Conservation (phyloP, 352 stramenopile species). For the Phytophthora citrophthora region DNA sequence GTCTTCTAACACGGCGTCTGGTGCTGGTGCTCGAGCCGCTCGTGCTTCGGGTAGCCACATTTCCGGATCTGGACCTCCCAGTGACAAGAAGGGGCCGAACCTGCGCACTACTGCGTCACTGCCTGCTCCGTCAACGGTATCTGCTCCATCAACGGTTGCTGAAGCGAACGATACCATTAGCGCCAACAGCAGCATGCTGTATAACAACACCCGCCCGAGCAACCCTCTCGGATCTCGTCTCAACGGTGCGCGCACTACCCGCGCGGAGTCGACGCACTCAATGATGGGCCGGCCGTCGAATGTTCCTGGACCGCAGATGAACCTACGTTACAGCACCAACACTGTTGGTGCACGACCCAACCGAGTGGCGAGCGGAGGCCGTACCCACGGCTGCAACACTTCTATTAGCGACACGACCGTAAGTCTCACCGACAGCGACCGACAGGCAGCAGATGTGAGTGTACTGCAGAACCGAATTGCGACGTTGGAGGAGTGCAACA, state of each 20-base stretch:
- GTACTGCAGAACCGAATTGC: constrained; percentile 61
- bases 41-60: constrained; percentile 30
- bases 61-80: constrained; percentile 28
- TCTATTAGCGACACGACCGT: constrained; percentile 58
- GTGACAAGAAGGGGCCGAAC: constrained; percentile 35
- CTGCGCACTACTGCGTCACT: constrained; percentile 20
- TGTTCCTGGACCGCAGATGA: constrained; percentile 50
- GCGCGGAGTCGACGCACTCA: constrained; percentile 60
- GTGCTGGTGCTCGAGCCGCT: constrained; percentile 24
- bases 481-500: constrained; percentile 79
- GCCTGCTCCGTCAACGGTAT: constrained; percentile 31
- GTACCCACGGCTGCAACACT: constrained; percentile 43
- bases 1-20: constrained; percentile 35
- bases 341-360: constrained; percentile 32
- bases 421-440: constrained; percentile 58
- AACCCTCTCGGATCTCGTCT: constrained; percentile 29
- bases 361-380: constrained; percentile 22
- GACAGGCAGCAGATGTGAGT: constrained; percentile 47
- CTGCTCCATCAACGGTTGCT: constrained; percentile 25
- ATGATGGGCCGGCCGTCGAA: constrained; percentile 52
- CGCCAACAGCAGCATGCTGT: constrained; percentile 33
- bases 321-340: constrained; percentile 58
- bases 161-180: constrained; percentile 40
- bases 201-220: constrained; percentile 25
- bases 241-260: constrained; percentile 32